These are phyloP conservation scores for Cordyceps tenuipes DNA, from an alignment of 2,329 filamentous ascomycete genomes.

Conservation along the genomic window DNA sequence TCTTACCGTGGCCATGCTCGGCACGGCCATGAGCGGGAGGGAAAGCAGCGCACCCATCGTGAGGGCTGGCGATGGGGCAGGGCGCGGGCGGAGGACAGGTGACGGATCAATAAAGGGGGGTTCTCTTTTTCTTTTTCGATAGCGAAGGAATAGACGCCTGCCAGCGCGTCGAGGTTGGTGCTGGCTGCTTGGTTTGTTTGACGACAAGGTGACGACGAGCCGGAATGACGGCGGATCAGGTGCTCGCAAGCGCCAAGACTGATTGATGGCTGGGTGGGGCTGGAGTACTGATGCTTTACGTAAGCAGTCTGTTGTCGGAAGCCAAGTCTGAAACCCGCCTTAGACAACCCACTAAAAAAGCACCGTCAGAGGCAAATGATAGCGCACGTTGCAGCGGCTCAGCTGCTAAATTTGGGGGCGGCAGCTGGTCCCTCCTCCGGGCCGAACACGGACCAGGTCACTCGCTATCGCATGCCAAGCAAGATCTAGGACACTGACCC, in stretches of 20 bases:
- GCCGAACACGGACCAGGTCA: constrained; percentile 9
- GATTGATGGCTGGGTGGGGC: no score
- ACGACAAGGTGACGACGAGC: neutral
- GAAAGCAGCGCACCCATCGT: constrained; percentile 87
- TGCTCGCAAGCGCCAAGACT: neutral
- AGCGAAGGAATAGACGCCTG: neutral
- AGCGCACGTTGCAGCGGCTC: neutral
- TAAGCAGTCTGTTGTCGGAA: neutral
- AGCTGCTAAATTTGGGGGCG: neutral
- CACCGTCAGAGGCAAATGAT: neutral
- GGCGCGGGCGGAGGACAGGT: neutral
- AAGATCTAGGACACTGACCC: constrained; percentile 4
- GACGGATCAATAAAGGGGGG: neutral
- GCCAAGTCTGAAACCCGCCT: neutral
- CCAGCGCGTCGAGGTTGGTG: neutral
- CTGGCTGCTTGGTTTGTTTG: neutral
- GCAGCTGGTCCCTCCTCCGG: neutral
- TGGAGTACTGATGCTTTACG: neutral
- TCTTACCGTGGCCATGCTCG: constrained; percentile 77
- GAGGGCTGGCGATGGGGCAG: neutral
- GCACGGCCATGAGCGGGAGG: constrained; percentile 79
- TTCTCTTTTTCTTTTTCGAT: no score
- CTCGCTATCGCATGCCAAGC: neutral
- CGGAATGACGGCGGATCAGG: constrained; percentile 7
- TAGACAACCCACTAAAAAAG: neutral